These are phyloP conservation scores for Tolypocladium cylindrosporum DNA, from an alignment of 2,329 filamentous ascomycete genomes.

Conservation along the genomic window DNA sequence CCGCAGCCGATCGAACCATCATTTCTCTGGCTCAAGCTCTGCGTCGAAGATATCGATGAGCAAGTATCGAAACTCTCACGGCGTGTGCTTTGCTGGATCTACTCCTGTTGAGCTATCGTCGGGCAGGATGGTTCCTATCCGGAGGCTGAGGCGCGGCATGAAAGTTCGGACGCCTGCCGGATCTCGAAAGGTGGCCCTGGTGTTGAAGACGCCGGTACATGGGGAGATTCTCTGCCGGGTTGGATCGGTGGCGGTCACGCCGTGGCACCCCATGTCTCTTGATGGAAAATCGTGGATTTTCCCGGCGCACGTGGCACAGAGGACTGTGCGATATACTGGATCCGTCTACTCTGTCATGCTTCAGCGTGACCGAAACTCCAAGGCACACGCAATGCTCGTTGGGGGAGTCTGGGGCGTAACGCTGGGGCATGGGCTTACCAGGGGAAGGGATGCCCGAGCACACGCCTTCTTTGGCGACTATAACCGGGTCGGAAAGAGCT, in stretches of 20 bases:
- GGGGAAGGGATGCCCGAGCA: conserved; percentile 25
- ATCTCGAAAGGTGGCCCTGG: conserved; percentile 33
- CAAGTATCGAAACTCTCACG: conserved; percentile 28
- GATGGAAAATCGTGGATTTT: conserved; percentile 34
- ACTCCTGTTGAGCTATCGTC: conserved; percentile 35
- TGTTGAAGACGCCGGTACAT: conserved; percentile 39
- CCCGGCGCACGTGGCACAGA: conserved; percentile 26
- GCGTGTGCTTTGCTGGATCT: conserved; percentile 43
- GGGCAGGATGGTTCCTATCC: conserved; percentile 27
- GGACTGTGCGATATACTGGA: conserved; percentile 33
- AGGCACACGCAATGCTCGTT: conserved; percentile 40
- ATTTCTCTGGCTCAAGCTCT: not conserved
- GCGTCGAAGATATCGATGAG: conserved; percentile 26
- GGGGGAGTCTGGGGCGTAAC: conserved; percentile 43
- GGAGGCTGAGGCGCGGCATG: conserved; percentile 33
- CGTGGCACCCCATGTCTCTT: conserved; percentile 46
- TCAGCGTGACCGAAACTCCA: conserved; percentile 29
- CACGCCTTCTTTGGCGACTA: conserved; percentile 48
- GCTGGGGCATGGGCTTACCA: conserved; percentile 44
- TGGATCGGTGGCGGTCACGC: conserved; percentile 39
- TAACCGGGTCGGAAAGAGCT: conserved; percentile 25
- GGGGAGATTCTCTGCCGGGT: conserved; percentile 33
- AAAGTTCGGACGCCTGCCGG: conserved; percentile 41
- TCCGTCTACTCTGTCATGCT: conserved; percentile 48
- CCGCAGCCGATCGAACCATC: not conserved